Evolutionary conservation across 805 yeast genomes (phyloP).

Genomic region (Blastobotrys robertii): DNA sequence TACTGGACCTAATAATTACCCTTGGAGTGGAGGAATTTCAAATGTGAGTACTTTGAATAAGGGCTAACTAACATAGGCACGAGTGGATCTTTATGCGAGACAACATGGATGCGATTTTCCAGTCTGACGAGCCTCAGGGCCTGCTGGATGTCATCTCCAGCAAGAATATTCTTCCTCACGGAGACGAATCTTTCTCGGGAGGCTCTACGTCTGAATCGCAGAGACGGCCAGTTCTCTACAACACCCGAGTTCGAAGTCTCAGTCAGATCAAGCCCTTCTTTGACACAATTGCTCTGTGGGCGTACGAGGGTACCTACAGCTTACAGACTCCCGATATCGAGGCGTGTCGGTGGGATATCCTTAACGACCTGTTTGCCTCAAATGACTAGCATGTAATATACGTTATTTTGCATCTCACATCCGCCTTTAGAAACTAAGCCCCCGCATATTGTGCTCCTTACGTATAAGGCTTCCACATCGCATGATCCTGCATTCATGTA

Average conservation of each 20-base stretch:
- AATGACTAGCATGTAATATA: background rate
- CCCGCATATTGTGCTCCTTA: too few relatives aligned
- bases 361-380: slow-evolving; percentile 41
- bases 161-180: slow-evolving; percentile 8
- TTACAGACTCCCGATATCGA: slow-evolving; percentile 35
- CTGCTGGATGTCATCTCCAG: slow-evolving; percentile 39
- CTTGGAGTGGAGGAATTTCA: slow-evolving; percentile 70
- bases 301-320: slow-evolving; percentile 57
- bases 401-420: background rate
- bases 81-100: slow-evolving; percentile 85
- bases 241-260: slow-evolving; percentile 31
- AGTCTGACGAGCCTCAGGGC: slow-evolving; percentile 28
- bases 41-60: slow-evolving; percentile 24
- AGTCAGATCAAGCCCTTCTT: slow-evolving; percentile 53
- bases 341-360: slow-evolving; percentile 46
- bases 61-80: slow-evolving; percentile 16
- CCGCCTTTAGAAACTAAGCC: background rate
- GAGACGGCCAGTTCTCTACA: slow-evolving; percentile 32
- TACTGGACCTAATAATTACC: slow-evolving; percentile 64
- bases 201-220: slow-evolving; percentile 18
- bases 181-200: slow-evolving; percentile 11
- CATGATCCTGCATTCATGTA: too few relatives aligned
- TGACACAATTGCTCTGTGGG: slow-evolving; percentile 50
- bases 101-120: slow-evolving; percentile 47
- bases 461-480: too few relatives aligned